Evolutionary conservation across 768 basidiomycete genomes (phyloP).

Genomic region (Xerocomellus amylosporus): DNA sequence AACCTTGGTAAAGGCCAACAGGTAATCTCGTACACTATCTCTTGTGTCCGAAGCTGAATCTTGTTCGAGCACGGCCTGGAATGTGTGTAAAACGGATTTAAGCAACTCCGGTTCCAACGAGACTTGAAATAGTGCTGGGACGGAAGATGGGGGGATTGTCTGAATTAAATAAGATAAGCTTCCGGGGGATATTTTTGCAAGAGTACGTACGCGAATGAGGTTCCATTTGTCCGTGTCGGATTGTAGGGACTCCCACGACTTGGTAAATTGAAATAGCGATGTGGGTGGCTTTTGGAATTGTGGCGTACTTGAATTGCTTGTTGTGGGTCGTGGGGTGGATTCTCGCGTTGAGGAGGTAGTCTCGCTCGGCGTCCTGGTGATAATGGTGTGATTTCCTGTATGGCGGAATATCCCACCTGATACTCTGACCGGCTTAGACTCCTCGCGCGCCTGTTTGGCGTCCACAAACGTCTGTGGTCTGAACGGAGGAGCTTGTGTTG

Average conservation of each 20-base stretch:
- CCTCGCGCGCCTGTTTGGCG: constrained; percentile 56
- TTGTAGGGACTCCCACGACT: constrained; percentile 49
- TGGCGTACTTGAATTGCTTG: constrained; percentile 1
- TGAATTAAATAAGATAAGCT: constrained; percentile 23
- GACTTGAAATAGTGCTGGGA: constrained; percentile 64
- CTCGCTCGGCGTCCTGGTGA: constrained; percentile 36
- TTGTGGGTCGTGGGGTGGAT: background rate
- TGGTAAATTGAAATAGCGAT: constrained; percentile 62
- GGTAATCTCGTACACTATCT: constrained; percentile 42
- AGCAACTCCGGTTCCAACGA: constrained; percentile 69
- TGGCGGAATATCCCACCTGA: constrained; percentile 74
- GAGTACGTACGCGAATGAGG: constrained; percentile 51
- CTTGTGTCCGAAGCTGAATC: constrained; percentile 9
- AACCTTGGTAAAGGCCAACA: constrained; percentile 52
- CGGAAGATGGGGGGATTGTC: constrained; percentile 50
- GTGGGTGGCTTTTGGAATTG: constrained; percentile 30
- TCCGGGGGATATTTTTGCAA: background rate
- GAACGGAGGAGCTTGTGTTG: constrained; percentile 6
- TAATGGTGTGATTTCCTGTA: constrained; percentile 58
- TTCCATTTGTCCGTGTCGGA: constrained; percentile 51
- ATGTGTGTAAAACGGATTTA: constrained; percentile 52
- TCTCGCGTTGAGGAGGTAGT: constrained; percentile 4
- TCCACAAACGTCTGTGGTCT: constrained; percentile 49
- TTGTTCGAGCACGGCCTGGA: constrained; percentile 35
- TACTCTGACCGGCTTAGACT: constrained; percentile 42